These are phyloP conservation scores for Lachnellula arida DNA, from an alignment of 2,329 filamentous ascomycete genomes.

Conservation along the genomic window DNA sequence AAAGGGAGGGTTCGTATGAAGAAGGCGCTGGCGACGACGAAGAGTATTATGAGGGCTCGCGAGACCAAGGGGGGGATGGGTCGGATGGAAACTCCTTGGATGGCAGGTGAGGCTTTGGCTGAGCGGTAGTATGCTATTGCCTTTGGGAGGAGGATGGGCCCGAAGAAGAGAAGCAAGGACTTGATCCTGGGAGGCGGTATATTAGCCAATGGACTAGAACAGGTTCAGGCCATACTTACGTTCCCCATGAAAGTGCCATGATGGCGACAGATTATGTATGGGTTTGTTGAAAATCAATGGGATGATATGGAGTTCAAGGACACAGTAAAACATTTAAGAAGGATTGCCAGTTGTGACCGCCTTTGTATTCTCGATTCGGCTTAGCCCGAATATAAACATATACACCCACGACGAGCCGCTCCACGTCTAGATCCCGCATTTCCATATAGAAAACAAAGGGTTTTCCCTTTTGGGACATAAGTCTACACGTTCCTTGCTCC, in stretches of 20 bases:
- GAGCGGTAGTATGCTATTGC: constrained; percentile 61
- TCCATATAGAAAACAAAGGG: no score
- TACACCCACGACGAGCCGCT: no score
- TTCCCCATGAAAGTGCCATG: constrained; percentile 44
- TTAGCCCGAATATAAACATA: neutral
- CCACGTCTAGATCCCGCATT: no score
- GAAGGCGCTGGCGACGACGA: constrained; percentile 46
- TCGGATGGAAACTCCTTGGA: constrained; percentile 46
- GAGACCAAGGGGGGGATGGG: constrained; percentile 49
- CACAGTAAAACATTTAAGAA: neutral
- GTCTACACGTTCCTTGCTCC: no score
- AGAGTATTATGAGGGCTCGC: constrained; percentile 57
- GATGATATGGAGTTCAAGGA: neutral
- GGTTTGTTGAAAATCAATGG: neutral
- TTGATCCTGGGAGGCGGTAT: constrained; percentile 34
- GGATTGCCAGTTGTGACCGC: neutral
- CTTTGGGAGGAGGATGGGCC: constrained; percentile 66
- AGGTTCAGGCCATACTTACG: constrained; percentile 37
- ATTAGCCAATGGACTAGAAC: constrained; percentile 9
- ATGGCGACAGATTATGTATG: constrained; percentile 3
- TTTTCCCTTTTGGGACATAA: no score
- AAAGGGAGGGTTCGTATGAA: constrained; percentile 60
- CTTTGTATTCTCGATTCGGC: neutral
- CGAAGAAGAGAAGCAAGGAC: constrained; percentile 50
- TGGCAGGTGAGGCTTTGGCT: constrained; percentile 39